phyloP scores from a whole-genome alignment of 1,284 basidiomycete species.

The Ustilago crameri region DNA sequence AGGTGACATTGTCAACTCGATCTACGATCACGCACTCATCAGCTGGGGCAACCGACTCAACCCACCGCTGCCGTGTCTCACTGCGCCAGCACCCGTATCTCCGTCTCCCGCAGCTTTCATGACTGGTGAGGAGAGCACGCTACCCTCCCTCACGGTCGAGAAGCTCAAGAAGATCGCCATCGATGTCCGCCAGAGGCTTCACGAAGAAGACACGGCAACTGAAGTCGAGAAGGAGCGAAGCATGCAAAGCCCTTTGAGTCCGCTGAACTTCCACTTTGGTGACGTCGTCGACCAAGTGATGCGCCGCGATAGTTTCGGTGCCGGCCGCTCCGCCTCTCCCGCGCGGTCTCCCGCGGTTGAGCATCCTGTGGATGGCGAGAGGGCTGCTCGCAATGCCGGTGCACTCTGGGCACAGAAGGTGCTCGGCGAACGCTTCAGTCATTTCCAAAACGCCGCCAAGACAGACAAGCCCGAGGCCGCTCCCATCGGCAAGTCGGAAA shows the following conservation, averaged over 20 bases:
- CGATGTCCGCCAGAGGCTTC: conserved; percentile 49
- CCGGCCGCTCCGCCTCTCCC: conserved; percentile 19
- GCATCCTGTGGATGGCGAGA: conserved; percentile 45
- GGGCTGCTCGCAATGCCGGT: conserved; percentile 58
- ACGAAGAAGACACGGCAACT: conserved; percentile 59
- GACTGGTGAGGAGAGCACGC: conserved; percentile 38
- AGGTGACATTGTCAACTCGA: conserved; percentile 77
- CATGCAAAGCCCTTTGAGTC: conserved; percentile 44
- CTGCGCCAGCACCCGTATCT: conserved; percentile 63
- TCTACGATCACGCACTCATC: conserved; percentile 80
- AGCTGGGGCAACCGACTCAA: conserved; percentile 75
- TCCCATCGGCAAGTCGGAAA: conserved; percentile 5
- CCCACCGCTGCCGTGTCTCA: conserved; percentile 74
- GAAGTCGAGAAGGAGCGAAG: conserved; percentile 52
- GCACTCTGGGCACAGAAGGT: conserved; percentile 62
- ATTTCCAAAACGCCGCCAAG: conserved; percentile 20
- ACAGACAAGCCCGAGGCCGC: conserved; percentile 8
- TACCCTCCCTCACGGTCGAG: conserved; percentile 47
- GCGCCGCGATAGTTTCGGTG: conserved; percentile 36
- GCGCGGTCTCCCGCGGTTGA: conserved; percentile 8
- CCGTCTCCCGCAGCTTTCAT: conserved; percentile 51
- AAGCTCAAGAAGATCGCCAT: conserved; percentile 47
- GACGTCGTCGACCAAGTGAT: conserved; percentile 59
- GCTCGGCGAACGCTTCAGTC: conserved; percentile 55
- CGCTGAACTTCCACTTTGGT: conserved; percentile 52